A percentile compares a stretch with the other conserved stretches of the same genome.
Conservation (phyloP, 495 filamentous ascomycete genomes). For the Neurospora sp. region DNA sequence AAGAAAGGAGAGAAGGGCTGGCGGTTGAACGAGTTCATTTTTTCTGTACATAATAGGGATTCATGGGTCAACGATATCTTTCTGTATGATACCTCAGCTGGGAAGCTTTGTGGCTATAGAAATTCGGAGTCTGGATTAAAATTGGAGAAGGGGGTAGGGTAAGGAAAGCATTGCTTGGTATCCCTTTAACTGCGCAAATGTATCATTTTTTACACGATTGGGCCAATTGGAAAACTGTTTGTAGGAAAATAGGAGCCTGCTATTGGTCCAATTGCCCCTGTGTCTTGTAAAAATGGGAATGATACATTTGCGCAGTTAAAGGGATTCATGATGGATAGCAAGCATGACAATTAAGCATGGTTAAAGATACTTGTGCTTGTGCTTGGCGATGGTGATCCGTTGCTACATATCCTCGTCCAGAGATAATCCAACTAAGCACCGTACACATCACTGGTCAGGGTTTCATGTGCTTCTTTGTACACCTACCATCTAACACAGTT, state of each 20-base stretch:
- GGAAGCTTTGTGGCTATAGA: not conserved
- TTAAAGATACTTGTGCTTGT: not conserved
- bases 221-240: too few relatives aligned
- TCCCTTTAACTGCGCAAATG: too few relatives aligned
- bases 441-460: too few relatives aligned
- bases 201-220: too few relatives aligned
- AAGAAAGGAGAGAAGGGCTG: not conserved
- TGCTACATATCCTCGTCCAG: too few relatives aligned
- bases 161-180: not conserved
- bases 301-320: too few relatives aligned
- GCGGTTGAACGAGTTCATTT: not conserved
- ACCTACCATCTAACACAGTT: too few relatives aligned
- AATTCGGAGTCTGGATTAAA: not conserved
- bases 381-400: not conserved
- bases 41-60: not conserved
- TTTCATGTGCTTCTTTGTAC: too few relatives aligned
- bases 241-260: too few relatives aligned
- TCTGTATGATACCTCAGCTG: not conserved
- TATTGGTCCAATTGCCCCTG: too few relatives aligned
- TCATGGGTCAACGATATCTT: not conserved
- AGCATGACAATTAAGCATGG: not conserved
- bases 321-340: not conserved
- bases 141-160: not conserved
- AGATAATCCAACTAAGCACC: too few relatives aligned
- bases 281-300: too few relatives aligned